phyloP scores from a whole-genome alignment of 1,284 basidiomycete genomes.

The Ceratobasidium sp. region DNA sequence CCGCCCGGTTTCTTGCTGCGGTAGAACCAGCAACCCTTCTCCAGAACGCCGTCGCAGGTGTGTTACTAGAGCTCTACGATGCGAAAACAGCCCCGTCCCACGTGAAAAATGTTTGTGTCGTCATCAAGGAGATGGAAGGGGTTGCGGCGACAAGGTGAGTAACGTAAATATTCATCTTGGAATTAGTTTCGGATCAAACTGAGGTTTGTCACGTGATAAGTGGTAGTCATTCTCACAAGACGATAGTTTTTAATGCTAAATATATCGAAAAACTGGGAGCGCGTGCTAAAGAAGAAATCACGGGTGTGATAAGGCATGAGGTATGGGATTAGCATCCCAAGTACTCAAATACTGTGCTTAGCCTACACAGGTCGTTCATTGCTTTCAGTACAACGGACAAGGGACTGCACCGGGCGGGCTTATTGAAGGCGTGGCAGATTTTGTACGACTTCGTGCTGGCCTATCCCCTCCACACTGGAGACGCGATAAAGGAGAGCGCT shows the following conservation, averaged over 20 bases:
- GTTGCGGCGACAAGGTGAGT: slow-evolving; percentile 23
- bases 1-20: slow-evolving; percentile 5
- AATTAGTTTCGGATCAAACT: neutral
- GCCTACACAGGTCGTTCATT: slow-evolving; percentile 40
- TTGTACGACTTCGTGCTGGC: slow-evolving; percentile 36
- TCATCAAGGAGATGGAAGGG: slow-evolving; percentile 33
- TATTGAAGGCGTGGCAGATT: slow-evolving; percentile 45
- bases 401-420: slow-evolving; percentile 40
- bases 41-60: slow-evolving; percentile 25
- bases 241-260: slow-evolving; percentile 31
- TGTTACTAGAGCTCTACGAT: slow-evolving; percentile 28
- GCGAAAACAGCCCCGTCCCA: slow-evolving; percentile 10
- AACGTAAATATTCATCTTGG: neutral
- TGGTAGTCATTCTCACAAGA: slow-evolving; percentile 16
- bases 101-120: slow-evolving; percentile 15
- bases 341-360: neutral
- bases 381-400: slow-evolving; percentile 42
- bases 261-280: slow-evolving; percentile 29
- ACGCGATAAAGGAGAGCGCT: slow-evolving; percentile 27
- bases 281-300: slow-evolving; percentile 27
- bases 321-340: neutral
- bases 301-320: slow-evolving; percentile 36
- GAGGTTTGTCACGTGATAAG: slow-evolving; percentile 23
- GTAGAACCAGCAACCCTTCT: slow-evolving; percentile 26
- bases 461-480: slow-evolving; percentile 43